Evolutionary conservation across 192 early-diverging fungal species (phyloP), one percentile per base, ranked within the genome.

Genomic region (Phycomyces blakesleeanus): DNA sequence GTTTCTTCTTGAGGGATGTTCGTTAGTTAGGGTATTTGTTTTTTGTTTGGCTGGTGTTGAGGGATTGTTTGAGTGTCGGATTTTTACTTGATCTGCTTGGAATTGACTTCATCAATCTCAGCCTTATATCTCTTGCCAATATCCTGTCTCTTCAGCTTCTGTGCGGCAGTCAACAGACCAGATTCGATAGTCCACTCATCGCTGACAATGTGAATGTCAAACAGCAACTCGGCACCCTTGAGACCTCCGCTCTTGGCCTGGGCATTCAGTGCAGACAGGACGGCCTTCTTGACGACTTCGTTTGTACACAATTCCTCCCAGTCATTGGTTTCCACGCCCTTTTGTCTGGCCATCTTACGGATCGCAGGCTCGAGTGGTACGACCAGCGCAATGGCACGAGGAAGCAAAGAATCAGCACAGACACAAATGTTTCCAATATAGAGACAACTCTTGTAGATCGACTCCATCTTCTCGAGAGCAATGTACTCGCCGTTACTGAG

Each of bases 141-240:
- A 42, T 84, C 91, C 25, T 81, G 83, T 40, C 96, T 85, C 56
- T 93, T 88, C 55, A 97, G 73, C 78, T 97, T 97, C 77, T 88
- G 89, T 15, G 94, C 93, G 15, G 94, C 89, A 27, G 96, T 98
- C 74, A 93, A 76, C 61, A 88, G 65, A 11, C 83, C 87, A 77
- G 89, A 90, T 76, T 98, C 84, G 14, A 93, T 84, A 11, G 93
- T 96, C 96, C 96, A 98, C 67, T 91, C 83, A 39, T 90, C 92
- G 2, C 71, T 61, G 54, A 78, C 79, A 50, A 98, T 57, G 34
- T 68, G 54, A 25, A 96, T 76, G 41, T 76, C 80, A 38, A 82
- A 73, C 37, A 96, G 59, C 59, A 87, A 72, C 75, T 98, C 93
- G 29, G 86, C 83, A 9, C 78, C 73, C 66, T 83, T 85, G 59